Evolutionary conservation across 345 rosid species (phyloP), one percentile per base, ranked within the genome.

Genomic region (Erysimum cheiranthoides): DNA sequence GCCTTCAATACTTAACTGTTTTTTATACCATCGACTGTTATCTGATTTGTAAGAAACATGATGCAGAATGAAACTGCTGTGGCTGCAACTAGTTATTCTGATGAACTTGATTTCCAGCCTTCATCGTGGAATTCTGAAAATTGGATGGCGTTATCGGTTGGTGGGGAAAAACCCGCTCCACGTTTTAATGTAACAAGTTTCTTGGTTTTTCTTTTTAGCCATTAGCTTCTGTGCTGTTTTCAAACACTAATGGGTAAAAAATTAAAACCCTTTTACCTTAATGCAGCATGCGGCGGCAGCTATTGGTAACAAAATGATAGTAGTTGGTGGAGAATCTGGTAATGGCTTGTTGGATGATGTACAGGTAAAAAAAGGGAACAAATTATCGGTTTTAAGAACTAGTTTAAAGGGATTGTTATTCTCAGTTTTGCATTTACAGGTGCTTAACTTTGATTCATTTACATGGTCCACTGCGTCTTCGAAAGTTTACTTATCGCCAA

Each of bases 301-400:
- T 25, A 84, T 92, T 73, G 99, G 90, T 70, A 92, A 90, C 87
- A 95, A 89, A 84, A 90, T 95, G 99, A 85, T 95, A 47, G 94
- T 90, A 49, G 94, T 90, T 72, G 98, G 99, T 66, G 99, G 99
- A 27, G 99, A 95, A 82, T 86, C 97, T 63, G 87, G 88, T 68
- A 85, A 73, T 62, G 94, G 92, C 73, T 74, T 93, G 68, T 82
- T 95, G 76, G 98, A 88, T 84, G 99, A 95, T 85, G 94, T 93
- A 46, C 97, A 92, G 97, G 99, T 95, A 88, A 52, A 67, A 49
- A 57, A 0, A 10, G 30, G 35, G 46, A 38, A 57, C 47, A 40
- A 47, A 10, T 17, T 28, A 45, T 46, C 5, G 27, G 36, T 65
- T 14, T 8, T 36, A 27, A 42, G 8, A 1, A 14, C 38, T 62